Base-by-base conservation (phyloP, 192 early-diverging fungal genomes). In the Coemansia biformis region DNA sequence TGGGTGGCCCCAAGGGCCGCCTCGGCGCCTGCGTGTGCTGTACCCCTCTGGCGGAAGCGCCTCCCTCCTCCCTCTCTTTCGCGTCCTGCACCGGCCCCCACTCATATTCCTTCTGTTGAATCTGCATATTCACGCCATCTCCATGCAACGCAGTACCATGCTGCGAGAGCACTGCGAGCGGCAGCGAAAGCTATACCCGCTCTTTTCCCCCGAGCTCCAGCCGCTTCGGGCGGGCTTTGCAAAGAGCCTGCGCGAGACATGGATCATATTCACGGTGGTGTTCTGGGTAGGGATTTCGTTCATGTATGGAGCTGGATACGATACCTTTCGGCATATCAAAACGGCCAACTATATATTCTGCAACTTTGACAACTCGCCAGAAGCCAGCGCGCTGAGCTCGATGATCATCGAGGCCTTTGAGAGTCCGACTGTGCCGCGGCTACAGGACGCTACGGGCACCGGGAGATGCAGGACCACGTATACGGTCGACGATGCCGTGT, bases 201-300 rank as follows among this genome's bases (percentile, higher is more conserved):
- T 73, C 33, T 73, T 73, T 29, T 51, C 69, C 29, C 69, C 69
- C 1, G 69, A 73, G 50, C 44, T 73, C 38, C 69, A 57, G 9
- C 62, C 62, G 10, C 65, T 57, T 7, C 69, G 69, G 10, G 60
- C 61, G 57, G 57, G 57, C 13, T 73, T 73, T 55, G 49, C 49
- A 40, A 65, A 73, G 53, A 56, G 69, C 0, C 42, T 73, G 2
- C 56, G 63, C 58, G 53, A 73, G 10, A 45, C 46, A 24, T 56
- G 61, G 32, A 12, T 65, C 3, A 46, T 73, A 6, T 65, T 73
- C 29, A 73, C 69, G 3, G 28, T 52, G 1, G 69, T 73, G 16
- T 73, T 54, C 37, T 73, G 69, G 69, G 41, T 73, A n/a, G 60
- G 61, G 16, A 65, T 73, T 19, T 39, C 51, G 38, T 73, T 65